Evolutionary conservation across 208 protist species (phyloP).

Genomic region (Trypanosoma melophagium): DNA sequence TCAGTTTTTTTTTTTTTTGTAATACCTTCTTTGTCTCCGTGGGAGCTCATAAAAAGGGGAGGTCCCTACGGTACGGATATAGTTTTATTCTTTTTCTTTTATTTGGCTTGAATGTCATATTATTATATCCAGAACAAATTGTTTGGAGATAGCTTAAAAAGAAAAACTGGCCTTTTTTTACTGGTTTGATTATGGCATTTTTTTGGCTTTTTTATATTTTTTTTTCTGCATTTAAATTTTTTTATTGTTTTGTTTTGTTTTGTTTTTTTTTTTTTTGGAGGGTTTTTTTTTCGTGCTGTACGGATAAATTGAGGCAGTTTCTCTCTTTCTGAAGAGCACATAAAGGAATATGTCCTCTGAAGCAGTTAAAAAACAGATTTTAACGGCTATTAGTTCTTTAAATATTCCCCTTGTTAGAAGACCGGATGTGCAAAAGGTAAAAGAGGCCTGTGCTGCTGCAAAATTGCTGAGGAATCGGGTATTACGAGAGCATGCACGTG

Average conservation of each 20-base stretch:
- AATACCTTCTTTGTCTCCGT: no score
- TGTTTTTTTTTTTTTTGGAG: constrained; percentile 5
- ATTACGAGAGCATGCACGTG: constrained; percentile 68
- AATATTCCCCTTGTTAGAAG: constrained; percentile 53
- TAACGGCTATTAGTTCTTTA: constrained; percentile 56
- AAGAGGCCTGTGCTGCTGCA: constrained; percentile 60
- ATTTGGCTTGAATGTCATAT: neutral
- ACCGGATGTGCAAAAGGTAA: constrained; percentile 38
- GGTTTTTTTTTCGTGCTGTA: neutral
- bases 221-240: neutral
- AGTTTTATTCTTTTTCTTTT: neutral
- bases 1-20: no score
- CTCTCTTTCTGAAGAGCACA: neutral
- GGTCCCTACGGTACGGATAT: neutral
- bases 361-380: constrained; percentile 68
- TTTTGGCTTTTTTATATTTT: constrained; percentile 7
- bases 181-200: constrained; percentile 3
- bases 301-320: neutral
- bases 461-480: constrained; percentile 77
- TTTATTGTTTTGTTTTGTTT: neutral
- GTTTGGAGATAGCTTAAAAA: neutral
- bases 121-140: constrained; percentile 5
- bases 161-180: constrained; percentile 3
- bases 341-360: constrained; percentile 47
- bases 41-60: no score